phyloP scores from a whole-genome alignment of 2,329 filamentous ascomycete species.

The Fusarium praegraminearum region DNA sequence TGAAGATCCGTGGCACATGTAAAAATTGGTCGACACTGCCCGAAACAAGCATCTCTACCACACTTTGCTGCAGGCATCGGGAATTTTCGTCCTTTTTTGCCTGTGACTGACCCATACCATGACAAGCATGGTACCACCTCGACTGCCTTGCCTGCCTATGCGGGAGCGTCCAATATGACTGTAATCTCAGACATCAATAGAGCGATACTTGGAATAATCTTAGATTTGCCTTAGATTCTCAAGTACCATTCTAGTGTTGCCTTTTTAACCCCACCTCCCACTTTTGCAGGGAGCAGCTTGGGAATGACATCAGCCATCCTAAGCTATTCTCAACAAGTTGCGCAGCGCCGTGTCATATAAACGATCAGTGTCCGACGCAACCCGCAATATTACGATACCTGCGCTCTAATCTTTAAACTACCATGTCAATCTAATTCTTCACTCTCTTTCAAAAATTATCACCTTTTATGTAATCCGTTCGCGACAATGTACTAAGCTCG shows the following conservation, averaged over 20 bases:
- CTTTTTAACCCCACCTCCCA: constrained; percentile 23
- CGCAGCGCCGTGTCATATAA: constrained; percentile 33
- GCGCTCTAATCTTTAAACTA: neutral
- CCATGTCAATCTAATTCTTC: constrained; percentile 1
- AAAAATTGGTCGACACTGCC: constrained; percentile 12
- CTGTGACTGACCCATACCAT: neutral
- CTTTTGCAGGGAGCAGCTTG: constrained; percentile 34
- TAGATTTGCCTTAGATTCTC: neutral
- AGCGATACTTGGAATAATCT: constrained; percentile 13
- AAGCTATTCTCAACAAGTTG: constrained; percentile 39
- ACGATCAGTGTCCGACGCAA: constrained; percentile 8
- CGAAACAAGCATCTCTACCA: neutral
- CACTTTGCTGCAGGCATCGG: constrained; percentile 6
- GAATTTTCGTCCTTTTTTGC: constrained; percentile 15
- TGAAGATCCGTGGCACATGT: constrained; percentile 34
- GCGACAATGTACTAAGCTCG: constrained; percentile 29
- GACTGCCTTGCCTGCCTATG: neutral
- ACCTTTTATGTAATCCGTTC: neutral
- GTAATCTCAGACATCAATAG: constrained; percentile 18
- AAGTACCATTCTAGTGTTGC: constrained; percentile 27
- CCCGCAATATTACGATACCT: neutral
- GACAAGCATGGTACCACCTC: neutral
- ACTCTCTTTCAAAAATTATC: constrained; percentile 15
- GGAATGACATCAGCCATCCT: constrained; percentile 47
- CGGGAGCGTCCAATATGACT: constrained; percentile 21